Base-by-base conservation (phyloP, 345 rosid species). In the Turnera subulata region DNA sequence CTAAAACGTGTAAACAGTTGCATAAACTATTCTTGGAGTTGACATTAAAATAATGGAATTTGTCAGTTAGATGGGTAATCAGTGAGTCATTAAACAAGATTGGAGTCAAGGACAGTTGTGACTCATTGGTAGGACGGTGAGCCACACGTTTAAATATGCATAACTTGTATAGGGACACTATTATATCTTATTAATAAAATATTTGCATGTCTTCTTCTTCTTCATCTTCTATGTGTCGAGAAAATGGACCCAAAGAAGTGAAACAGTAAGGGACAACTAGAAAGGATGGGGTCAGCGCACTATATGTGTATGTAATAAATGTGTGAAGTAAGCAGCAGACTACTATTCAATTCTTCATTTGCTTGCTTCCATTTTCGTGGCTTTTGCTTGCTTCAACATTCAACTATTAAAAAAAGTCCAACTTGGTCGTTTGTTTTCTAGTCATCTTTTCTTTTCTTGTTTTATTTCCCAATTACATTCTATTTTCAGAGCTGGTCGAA, bases 71-170 rank as follows among this genome's bases (percentile, higher is more conserved):
- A 76, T 25, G 63, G 74, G 72, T 8, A 67, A 76, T 61, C 43
- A 50, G 10, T 2, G 18, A 55, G 56, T 18, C 50, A 43, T 40
- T 25, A 32, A 46, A 40, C 5, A 5, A 50, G 32, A 11, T 9
- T 1, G 4, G 18, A 13, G 21, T 40, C 24, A 23, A 22, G 39
- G 46, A 65, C 75, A 74, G 65, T 69, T 69, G 52, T 59, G 50
- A 37, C 46, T 21, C 75, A 70, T 67, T 74, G 82, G 80, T 46
- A 5, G 77, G 85, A 55, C 80, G 80, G 83, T 66, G 56, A 55
- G 8, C 17, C 3, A 37, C 40, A 14, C n/a, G 2, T 26, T 39
- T 43, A 20, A 55, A 25, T 40, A 17, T 53, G 17, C 16, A 24
- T 24, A 26, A 26, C n/a, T n/a, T n/a, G 20, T 26, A 49, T 49